Evolutionary conservation across 163 green algal species (phyloP), one percentile per base, ranked within the genome.

Genomic region (Trebouxia gelatinosa): DNA sequence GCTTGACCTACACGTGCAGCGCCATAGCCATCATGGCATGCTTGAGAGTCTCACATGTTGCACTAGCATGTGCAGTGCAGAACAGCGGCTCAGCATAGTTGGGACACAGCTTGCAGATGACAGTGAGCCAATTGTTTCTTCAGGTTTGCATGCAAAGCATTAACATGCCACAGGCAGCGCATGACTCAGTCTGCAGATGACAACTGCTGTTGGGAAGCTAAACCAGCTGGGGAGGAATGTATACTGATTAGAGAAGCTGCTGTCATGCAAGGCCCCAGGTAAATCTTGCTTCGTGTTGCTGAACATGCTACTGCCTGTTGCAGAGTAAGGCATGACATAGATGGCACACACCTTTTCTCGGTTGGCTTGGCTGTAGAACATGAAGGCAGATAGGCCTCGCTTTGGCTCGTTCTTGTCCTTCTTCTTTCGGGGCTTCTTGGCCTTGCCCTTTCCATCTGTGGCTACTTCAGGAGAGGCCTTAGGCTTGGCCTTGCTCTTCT

Each of bases 401-500:
- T 54, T 54, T 9, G 43, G 43, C 43, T 54, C 43, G 13, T 54
- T 13, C 43, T 54, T 54, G 43, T 54, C 43, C 13, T 54, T 54
- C 43, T 54, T 54, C 43, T 54, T 54, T 54, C 43, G 9, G 9
- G 43, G 13, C 43, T 54, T 54, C 13, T 54, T 54, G 43, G 11
- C 43, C 9, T 13, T 13, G 11, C 13, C 43, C 9, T 9, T 13
- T 23, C 11, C 43, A 23, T 54, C 13, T 54, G 43, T 54, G 43
- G 43, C 13, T 54, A 13, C 43, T 13, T 54, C 82, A 75, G 71
- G 70, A 67, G 48, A 64, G 51, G 48, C 51, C 23, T 77, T 77
- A 26, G 51, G n/a, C 38, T 77, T 81, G 34, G 77, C 51, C 74
- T 82, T 78, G 32, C 75, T 54, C 43, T 54, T 54, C 43, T 54